Conservation (phyloP, 257 asterid species). For the Cynanchum wilfordii region DNA sequence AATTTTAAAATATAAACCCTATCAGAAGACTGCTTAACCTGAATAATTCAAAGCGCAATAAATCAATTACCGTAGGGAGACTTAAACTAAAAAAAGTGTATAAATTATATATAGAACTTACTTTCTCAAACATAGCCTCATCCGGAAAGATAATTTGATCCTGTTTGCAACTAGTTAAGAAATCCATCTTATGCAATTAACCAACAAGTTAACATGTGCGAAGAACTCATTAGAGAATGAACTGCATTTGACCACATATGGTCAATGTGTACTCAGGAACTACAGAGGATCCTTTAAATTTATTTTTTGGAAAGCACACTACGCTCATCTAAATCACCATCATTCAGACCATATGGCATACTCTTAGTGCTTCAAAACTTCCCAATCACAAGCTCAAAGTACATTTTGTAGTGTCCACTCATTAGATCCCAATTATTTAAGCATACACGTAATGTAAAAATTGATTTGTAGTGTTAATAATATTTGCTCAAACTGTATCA, state of each 20-base stretch:
- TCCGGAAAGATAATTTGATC: conserved; percentile 93
- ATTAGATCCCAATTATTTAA: neutral
- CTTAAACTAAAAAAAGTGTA: neutral
- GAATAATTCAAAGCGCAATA: conserved; percentile 21
- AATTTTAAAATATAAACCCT: conserved; percentile 90
- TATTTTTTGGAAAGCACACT: neutral
- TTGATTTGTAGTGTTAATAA: neutral
- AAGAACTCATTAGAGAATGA: neutral
- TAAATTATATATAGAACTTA: conserved; percentile 17
- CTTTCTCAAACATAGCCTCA: conserved; percentile 89
- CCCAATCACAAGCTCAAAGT: neutral
- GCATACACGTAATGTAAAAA: neutral
- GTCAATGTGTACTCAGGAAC: neutral
- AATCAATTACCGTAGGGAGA: conserved; percentile 3
- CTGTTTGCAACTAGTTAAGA: conserved; percentile 54
- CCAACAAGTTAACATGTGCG: conserved; percentile 2
- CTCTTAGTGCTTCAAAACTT: neutral
- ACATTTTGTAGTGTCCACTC: neutral
- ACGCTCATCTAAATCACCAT: neutral
- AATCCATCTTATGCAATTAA: conserved; percentile 21
- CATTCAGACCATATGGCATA: neutral
- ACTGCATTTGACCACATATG: too few species aligned
- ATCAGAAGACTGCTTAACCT: conserved; percentile 89
- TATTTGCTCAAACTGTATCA: neutral
- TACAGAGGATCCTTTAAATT: neutral